Evolutionary conservation across 345 rosid species (phyloP), one percentile per base, ranked within the genome.

Genomic region (Lumnitzera racemosa): DNA sequence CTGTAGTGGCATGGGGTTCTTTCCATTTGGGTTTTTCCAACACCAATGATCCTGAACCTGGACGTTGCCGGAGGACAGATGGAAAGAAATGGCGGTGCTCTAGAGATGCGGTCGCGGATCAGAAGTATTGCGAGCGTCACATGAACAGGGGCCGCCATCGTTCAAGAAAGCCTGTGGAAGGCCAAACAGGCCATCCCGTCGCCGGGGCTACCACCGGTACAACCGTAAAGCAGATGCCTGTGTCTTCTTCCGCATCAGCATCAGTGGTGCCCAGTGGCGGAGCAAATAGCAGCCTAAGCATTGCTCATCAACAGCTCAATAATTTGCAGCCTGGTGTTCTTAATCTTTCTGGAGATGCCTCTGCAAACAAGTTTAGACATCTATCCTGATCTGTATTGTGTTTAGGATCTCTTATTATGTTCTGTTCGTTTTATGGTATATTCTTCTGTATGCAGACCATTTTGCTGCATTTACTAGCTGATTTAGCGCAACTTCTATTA

Each of bases 131-230:
- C 51, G 97, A 92, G 77, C 85, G 96, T 61, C 98, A 92, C 67
- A 89, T 92, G 81, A 92, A 92, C 80, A 69, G 98, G 58, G 97
- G 98, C 68, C 98, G 98, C 70, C 97, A 92, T 76, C 98, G 98
- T 89, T 92, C 98, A 92, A 92, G 98, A 92, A 92, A 92, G 96
- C 98, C 94, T 87, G 98, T 92, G 98, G 98, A 92, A 92, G 96
- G 94, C 59, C 96, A 79, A 72, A 67, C 86, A 47, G 89, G 83
- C 86, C 96, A 82, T 83, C 76, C 95, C 70, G 73, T 70, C 61
- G 69, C 85, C 48, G 76, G 86, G 50, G 62, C 75, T 46, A 31
- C 71, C 61, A 13, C 66, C 63, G 50, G 70, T 62, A 53, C 74
- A 31, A 23, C 71, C 23, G 12, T 73, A 49, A 69, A 78, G 57